Percentiles rank a stretch among this genome's conserved stretches.
Evolutionary conservation across 768 basidiomycete species (phyloP).

Genomic region (Rossbeevera mucosa): DNA sequence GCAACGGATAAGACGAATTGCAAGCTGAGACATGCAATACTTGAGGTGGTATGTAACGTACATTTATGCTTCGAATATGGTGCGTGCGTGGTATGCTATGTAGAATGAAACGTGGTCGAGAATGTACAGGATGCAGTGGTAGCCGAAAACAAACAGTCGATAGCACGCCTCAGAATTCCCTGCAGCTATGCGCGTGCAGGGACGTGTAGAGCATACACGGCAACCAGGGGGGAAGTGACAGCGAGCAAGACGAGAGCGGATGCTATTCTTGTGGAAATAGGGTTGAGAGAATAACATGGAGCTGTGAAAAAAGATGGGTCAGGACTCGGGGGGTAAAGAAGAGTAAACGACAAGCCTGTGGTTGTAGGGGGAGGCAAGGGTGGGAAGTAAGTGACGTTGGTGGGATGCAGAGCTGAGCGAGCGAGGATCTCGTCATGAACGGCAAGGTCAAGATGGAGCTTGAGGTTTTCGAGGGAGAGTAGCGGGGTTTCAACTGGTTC

Average conservation of each 20-base stretch:
- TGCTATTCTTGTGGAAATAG: slow-evolving; percentile 11
- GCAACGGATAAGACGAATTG: slow-evolving; percentile 5
- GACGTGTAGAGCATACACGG: slow-evolving; percentile 15
- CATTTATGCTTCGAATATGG: slow-evolving; percentile 11
- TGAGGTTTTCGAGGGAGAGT: slow-evolving; percentile 17
- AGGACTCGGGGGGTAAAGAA: neutral
- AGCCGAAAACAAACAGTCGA: neutral
- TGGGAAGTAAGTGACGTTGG: slow-evolving; percentile 24
- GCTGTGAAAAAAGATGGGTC: slow-evolving; percentile 7
- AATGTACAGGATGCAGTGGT: neutral
- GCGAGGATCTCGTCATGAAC: slow-evolving; percentile 23
- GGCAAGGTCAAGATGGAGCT: slow-evolving; percentile 26
- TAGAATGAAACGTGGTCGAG: neutral
- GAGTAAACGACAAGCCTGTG: slow-evolving; percentile 13
- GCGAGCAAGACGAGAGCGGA: slow-evolving; percentile 15
- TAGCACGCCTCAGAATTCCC: neutral
- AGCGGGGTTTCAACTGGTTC: neutral
- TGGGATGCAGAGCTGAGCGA: slow-evolving; percentile 22
- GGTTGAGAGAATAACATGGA: slow-evolving; percentile 5
- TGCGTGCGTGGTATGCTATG: slow-evolving; percentile 11
- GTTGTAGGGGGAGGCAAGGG: slow-evolving; percentile 10
- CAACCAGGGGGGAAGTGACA: slow-evolving; percentile 14
- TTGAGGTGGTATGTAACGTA: slow-evolving; percentile 12
- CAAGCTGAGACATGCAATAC: slow-evolving; percentile 5
- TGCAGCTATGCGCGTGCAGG: slow-evolving; percentile 2